Conservation (phyloP, 2,329 filamentous ascomycete species). For the Geosmithia morbida region DNA sequence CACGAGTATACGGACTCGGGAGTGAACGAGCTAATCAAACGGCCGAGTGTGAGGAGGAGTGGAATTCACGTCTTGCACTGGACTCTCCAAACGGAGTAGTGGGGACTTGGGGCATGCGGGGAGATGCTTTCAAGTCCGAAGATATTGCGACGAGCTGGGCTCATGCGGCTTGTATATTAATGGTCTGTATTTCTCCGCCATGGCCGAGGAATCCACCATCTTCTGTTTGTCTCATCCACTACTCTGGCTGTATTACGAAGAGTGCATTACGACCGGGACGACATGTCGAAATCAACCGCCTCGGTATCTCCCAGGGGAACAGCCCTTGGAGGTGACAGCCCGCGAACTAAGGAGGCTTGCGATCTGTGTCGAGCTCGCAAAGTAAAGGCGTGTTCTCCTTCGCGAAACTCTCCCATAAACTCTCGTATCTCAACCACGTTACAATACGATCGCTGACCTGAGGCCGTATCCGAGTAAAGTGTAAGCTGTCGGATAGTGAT, state of each 20-base stretch:
- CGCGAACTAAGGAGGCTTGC: slow-evolving; percentile 13
- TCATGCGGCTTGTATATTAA: neutral
- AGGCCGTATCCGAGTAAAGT: no score
- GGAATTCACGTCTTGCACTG: no score
- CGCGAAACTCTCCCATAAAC: no score
- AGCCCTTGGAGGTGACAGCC: neutral
- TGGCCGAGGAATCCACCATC: neutral
- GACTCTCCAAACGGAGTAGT: no score
- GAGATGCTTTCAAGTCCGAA: neutral
- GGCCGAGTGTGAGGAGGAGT: neutral
- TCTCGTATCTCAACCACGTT: no score
- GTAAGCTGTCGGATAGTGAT: slow-evolving; percentile 4
- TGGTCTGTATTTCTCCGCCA: neutral
- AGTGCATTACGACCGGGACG: no score
- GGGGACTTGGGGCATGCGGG: no score
- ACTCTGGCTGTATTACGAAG: no score
- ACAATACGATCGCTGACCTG: neutral
- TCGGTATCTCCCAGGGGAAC: neutral
- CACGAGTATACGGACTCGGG: no score
- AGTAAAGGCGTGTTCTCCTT: slow-evolving; percentile 8
- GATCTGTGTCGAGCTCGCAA: slow-evolving; percentile 14
- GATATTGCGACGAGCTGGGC: neutral
- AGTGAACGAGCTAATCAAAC: no score
- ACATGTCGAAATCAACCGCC: neutral
- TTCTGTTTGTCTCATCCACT: neutral